Conservation (phyloP, 176 grass and related monocot genomes). For the Avena atlantica region DNA sequence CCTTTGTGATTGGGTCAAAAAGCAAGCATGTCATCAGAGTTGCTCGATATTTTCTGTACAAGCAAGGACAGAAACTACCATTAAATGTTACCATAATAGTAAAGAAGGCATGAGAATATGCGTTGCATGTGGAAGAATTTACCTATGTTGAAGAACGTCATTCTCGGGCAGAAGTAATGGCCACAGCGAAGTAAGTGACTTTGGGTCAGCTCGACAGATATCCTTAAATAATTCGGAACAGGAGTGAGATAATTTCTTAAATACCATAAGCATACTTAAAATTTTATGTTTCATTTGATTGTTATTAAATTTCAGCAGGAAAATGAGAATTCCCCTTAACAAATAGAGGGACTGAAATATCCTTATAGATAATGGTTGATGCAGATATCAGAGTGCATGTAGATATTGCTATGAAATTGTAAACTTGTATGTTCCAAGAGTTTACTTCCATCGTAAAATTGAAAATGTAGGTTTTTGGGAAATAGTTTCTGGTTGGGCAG, state of each 20-base stretch:
- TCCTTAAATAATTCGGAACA: slow-evolving; percentile 59
- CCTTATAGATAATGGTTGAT: slow-evolving; percentile 5
- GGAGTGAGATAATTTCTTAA: slow-evolving; percentile 33
- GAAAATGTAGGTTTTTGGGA: too few relatives aligned
- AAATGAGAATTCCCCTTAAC: neutral
- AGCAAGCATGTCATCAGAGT: slow-evolving; percentile 96
- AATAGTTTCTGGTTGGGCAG: too few relatives aligned
- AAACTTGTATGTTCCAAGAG: slow-evolving; percentile 20
- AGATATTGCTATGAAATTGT: slow-evolving; percentile 20
- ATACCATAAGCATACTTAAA: slow-evolving; percentile 10
- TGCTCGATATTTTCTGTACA: slow-evolving; percentile 83
- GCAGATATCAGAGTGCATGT: slow-evolving; percentile 1
- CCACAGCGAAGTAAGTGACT: slow-evolving; percentile 89
- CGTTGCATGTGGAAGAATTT: slow-evolving; percentile 32
- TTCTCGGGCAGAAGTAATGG: slow-evolving; percentile 88
- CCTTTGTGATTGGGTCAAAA: slow-evolving; percentile 91
- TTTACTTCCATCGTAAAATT: slow-evolving; percentile 20
- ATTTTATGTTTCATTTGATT: neutral
- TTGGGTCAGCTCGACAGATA: slow-evolving; percentile 87
- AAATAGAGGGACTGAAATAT: slow-evolving; percentile 14
- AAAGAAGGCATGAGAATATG: slow-evolving; percentile 30
- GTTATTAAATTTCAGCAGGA: slow-evolving; percentile 36
- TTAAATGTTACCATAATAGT: slow-evolving; percentile 23
- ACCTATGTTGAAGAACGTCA: slow-evolving; percentile 88
- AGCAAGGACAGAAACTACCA: slow-evolving; percentile 39